phyloP scores from a whole-genome alignment of 2,329 filamentous ascomycete genomes.

The Fusarium denticulatum region DNA sequence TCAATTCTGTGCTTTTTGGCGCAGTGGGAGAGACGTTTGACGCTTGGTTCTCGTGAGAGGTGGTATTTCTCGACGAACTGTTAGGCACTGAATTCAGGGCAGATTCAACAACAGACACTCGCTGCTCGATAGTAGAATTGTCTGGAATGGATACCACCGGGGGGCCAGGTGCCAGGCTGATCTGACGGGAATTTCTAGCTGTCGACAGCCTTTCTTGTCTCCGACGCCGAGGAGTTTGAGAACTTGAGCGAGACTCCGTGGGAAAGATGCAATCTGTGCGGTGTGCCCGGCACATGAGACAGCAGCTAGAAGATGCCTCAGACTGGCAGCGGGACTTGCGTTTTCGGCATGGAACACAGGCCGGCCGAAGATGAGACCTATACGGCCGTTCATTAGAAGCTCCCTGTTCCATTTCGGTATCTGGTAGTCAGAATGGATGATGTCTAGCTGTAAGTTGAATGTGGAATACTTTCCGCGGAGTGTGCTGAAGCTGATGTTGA shows the following conservation, averaged over 20 bases:
- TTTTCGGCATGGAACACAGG: slow-evolving; percentile 67
- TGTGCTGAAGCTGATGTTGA: neutral
- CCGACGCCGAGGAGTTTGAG: slow-evolving; percentile 27
- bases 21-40: neutral
- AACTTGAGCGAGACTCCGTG: slow-evolving; percentile 43
- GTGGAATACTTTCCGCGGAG: neutral
- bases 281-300: slow-evolving; percentile 67
- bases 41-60: neutral
- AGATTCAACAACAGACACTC: neutral
- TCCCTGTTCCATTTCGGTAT: neutral
- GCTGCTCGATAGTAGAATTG: neutral
- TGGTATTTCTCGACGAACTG: neutral
- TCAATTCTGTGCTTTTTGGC: neutral
- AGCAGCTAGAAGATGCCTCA: slow-evolving; percentile 59
- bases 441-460: neutral
- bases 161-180: neutral
- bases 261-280: slow-evolving; percentile 67
- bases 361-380: slow-evolving; percentile 69
- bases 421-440: neutral
- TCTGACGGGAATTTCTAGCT: neutral
- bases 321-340: slow-evolving; percentile 71
- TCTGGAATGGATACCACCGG: neutral
- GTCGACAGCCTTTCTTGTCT: slow-evolving; percentile 7
- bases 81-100: neutral
- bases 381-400: slow-evolving; percentile 57